Evolutionary conservation across 192 early-diverging fungal species (phyloP).

Genomic region (Coemansia sp.): DNA sequence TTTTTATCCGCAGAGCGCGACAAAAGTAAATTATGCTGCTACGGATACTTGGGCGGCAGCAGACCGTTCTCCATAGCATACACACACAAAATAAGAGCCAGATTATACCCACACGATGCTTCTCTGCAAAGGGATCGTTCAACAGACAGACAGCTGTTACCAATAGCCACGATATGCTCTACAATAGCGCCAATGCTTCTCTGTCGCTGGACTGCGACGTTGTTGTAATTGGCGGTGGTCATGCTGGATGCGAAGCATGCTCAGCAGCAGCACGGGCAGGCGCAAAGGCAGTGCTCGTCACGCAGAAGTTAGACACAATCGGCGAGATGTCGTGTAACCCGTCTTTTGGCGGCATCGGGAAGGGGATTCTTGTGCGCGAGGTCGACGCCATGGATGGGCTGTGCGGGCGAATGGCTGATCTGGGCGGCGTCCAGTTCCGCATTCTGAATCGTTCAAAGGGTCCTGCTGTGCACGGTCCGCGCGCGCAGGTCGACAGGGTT

Average conservation of each 20-base stretch:
- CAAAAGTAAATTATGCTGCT: neutral
- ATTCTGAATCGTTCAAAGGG: constrained; percentile 79
- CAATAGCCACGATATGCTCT: neutral
- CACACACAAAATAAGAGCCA: neutral
- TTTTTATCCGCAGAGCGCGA: neutral
- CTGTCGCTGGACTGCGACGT: constrained; percentile 58
- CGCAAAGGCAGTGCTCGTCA: constrained; percentile 69
- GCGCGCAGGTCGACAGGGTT: constrained; percentile 79
- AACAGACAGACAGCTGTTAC: neutral
- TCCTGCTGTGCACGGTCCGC: constrained; percentile 79
- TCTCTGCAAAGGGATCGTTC: neutral
- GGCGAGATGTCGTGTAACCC: constrained; percentile 90
- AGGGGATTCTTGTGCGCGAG: constrained; percentile 77
- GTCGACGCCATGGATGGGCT: constrained; percentile 83
- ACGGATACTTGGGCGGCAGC: neutral
- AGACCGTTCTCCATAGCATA: neutral
- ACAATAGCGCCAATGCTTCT: neutral
- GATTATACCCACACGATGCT: neutral
- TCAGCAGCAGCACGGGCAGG: constrained; percentile 75
- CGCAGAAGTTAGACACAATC: constrained; percentile 73
- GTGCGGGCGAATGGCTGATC: constrained; percentile 76
- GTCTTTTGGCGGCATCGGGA: constrained; percentile 82
- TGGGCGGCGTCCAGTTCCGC: constrained; percentile 79
- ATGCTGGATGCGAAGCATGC: constrained; percentile 82
- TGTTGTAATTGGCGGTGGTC: constrained; percentile 80